Base-by-base conservation (phyloP, 306 rosid species). In the Vigna hirtella region DNA sequence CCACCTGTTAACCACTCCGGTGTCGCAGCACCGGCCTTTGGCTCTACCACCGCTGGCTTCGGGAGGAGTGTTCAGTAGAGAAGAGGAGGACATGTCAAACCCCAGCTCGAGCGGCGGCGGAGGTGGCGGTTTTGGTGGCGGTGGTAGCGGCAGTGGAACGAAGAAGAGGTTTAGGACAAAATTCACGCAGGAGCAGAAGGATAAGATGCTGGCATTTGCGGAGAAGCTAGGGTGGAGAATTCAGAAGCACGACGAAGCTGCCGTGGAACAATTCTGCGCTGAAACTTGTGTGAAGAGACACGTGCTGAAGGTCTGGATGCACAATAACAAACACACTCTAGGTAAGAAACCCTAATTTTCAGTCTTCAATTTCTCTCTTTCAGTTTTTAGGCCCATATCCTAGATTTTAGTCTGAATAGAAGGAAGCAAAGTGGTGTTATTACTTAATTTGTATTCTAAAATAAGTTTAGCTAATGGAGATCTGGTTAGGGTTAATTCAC, bases 221-320 rank as follows among this genome's bases (percentile, higher is more conserved):
- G 98, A 92, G 73, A 80, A 76, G 50, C 42, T 90, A 0, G 97
- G 98, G 28, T 94, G 98, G 98, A 84, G 91, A 84, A 89, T 92
- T 56, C 98, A 94, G 87, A 94, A 90, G 81, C 95, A 92, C 3
- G 97, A 94, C n/a, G 98, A 90, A 18, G 85, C 82, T 1, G 89
- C 90, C 16, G 96, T 94, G 70, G 97, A 92, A 73, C 87, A 81
- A 71, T 92, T 94, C 81, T 90, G 95, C 57, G 80, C 73, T 4
- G 95, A 90, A 61, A 87, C 73, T 11, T 83, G 93, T 1, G 86
- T 92, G 9, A 85, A 70, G 68, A 83, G 97, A 49, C 90, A 88
- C 7, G 97, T 92, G 0, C 86, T 92, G 52, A 94, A 94, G 89
- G 92, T 92, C 32, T 94, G 98, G 97, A 94, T 94, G 98, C 98